These are phyloP conservation scores for Fallopia convolvulus DNA, from an alignment of 148 eudicot genomes.

Conservation along the genomic window DNA sequence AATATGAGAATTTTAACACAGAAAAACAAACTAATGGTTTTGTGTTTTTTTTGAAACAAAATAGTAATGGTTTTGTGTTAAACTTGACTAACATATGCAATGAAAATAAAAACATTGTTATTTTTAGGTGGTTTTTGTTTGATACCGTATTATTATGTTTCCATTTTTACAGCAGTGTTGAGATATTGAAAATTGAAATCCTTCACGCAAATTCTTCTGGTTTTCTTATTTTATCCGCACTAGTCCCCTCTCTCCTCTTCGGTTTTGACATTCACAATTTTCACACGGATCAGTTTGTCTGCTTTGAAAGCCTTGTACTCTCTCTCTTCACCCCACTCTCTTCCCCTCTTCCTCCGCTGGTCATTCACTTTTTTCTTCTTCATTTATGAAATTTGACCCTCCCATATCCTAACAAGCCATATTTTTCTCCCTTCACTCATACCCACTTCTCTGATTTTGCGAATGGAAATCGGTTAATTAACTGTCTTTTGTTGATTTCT, in stretches of 20 bases:
- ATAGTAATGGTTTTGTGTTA: neutral
- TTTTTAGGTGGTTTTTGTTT: neutral
- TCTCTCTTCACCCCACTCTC: neutral
- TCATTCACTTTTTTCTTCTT: neutral
- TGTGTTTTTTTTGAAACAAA: too few relatives aligned
- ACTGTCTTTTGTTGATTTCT: neutral
- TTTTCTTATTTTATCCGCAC: neutral
- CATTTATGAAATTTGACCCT: neutral
- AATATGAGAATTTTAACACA: too few relatives aligned
- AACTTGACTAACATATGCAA: neutral
- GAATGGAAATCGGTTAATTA: neutral
- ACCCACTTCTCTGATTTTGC: constrained; percentile 3
- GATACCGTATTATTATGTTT: neutral
- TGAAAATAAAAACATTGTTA: neutral
- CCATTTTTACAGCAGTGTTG: neutral
- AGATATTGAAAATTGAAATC: constrained; percentile 1
- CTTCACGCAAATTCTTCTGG: neutral
- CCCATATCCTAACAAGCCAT: constrained; percentile 6
- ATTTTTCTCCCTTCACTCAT: neutral
- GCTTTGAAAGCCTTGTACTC: neutral
- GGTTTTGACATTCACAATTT: neutral
- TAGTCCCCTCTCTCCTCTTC: neutral
- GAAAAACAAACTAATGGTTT: neutral
- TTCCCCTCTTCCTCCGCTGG: constrained; percentile 2
- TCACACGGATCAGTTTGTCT: neutral